phyloP scores from a whole-genome alignment of 441 rosid species.

The Flueggea neowawraea region DNA sequence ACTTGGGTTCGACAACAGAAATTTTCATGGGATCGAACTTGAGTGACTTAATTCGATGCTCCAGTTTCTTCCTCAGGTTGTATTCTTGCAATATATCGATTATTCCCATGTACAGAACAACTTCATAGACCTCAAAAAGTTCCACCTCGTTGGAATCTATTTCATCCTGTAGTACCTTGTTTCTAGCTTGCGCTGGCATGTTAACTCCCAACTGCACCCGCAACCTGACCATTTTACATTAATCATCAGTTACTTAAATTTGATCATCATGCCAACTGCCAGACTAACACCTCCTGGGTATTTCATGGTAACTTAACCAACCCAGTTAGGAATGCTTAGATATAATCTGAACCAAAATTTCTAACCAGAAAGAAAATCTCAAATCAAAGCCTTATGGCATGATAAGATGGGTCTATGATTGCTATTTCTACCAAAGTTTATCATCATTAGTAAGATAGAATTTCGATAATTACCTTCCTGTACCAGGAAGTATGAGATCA shows the following conservation, averaged over 20 bases:
- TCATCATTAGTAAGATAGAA: background rate
- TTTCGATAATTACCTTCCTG: slow-evolving; percentile 63
- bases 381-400: no score
- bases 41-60: slow-evolving; percentile 69
- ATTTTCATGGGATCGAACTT: slow-evolving; percentile 54
- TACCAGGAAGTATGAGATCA: slow-evolving; percentile 91
- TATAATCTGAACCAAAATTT: no score
- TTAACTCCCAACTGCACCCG: slow-evolving; percentile 95
- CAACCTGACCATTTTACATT: slow-evolving; percentile 43
- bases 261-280: no score
- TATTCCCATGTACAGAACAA: slow-evolving; percentile 95
- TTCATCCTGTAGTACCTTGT: slow-evolving; percentile 38
- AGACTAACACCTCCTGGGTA: no score
- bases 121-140: slow-evolving; percentile 81
- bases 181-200: slow-evolving; percentile 95
- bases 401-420: no score
- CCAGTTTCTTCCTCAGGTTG: slow-evolving; percentile 68
- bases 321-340: no score
- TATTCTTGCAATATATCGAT: slow-evolving; percentile 89
- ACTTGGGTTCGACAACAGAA: slow-evolving; percentile 32
- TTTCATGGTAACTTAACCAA: no score
- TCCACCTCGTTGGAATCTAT: slow-evolving; percentile 50
- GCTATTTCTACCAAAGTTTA: no score
- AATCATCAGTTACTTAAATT: no score
- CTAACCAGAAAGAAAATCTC: no score